Conservation (phyloP, 208 protist genomes). For the Trypanosoma mega region DNA sequence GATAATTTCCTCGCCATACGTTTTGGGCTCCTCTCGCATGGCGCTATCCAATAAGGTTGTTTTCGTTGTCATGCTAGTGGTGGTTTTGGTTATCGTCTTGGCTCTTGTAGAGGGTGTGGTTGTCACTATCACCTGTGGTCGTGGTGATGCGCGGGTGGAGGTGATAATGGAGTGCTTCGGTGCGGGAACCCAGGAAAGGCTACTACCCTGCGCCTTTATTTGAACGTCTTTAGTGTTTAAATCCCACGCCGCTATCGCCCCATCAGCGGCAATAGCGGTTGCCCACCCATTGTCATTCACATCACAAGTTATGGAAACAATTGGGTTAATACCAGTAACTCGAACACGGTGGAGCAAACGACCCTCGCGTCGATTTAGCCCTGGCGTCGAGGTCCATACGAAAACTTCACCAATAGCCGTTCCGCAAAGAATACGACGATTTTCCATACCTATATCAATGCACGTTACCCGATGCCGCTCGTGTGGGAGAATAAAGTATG, state of each 20-base stretch:
- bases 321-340: conserved; percentile 52
- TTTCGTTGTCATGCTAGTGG: conserved; percentile 21
- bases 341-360: conserved; percentile 51
- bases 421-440: conserved; percentile 67
- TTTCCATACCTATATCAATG: conserved; percentile 41
- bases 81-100: too few relatives aligned
- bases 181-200: neutral
- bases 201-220: conserved; percentile 15
- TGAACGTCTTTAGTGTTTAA: too few relatives aligned
- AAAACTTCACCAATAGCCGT: conserved; percentile 59
- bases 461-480: conserved; percentile 48
- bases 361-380: conserved; percentile 53
- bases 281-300: neutral
- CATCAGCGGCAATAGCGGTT: conserved; percentile 14
- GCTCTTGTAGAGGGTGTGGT: too few relatives aligned
- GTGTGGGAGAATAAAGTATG: conserved; percentile 50
- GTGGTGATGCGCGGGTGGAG: too few relatives aligned
- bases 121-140: too few relatives aligned
- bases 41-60: conserved; percentile 24
- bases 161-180: too few relatives aligned
- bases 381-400: conserved; percentile 70
- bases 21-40: neutral
- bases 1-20: conserved; percentile 30
- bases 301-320: conserved; percentile 41
- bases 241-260: conserved; percentile 11